Evolutionary conservation across 2,329 filamentous ascomycete genomes (phyloP).

Genomic region (Dothistroma septosporum): DNA sequence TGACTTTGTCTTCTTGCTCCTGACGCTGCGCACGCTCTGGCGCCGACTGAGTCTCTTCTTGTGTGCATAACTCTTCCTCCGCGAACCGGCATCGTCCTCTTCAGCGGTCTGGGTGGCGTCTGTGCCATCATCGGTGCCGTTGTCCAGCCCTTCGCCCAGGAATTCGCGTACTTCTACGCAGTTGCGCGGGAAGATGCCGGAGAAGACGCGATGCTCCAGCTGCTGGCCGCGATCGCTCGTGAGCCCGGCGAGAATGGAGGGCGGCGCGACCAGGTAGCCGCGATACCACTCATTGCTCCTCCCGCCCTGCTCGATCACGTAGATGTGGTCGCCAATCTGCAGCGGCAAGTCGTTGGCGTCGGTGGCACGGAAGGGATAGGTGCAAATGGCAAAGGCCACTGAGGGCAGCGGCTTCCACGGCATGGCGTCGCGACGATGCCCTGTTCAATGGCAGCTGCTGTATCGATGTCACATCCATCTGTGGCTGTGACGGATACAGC

Average conservation of each 20-base stretch:
- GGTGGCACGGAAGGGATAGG: slow-evolving; percentile 84
- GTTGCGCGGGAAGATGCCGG: slow-evolving; percentile 92
- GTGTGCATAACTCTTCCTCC: slow-evolving; percentile 30
- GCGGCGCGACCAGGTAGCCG: slow-evolving; percentile 90
- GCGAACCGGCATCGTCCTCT: slow-evolving; percentile 16
- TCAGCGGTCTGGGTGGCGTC: slow-evolving; percentile 43
- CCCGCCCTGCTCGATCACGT: slow-evolving; percentile 95
- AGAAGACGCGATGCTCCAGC: slow-evolving; percentile 92
- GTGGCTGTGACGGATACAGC: background rate
- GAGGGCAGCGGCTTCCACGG: slow-evolving; percentile 95
- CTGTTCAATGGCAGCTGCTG: background rate
- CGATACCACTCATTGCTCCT: slow-evolving; percentile 83
- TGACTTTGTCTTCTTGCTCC: slow-evolving; percentile 23
- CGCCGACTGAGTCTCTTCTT: slow-evolving; percentile 29
- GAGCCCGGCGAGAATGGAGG: slow-evolving; percentile 84
- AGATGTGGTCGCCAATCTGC: slow-evolving; percentile 96
- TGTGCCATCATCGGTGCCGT: slow-evolving; percentile 5
- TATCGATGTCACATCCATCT: background rate
- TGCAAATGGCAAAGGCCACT: slow-evolving; percentile 96
- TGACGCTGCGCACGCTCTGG: slow-evolving; percentile 25
- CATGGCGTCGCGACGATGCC: slow-evolving; percentile 51
- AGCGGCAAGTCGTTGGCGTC: slow-evolving; percentile 87
- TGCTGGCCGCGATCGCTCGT: slow-evolving; percentile 89
- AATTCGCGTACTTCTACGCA: slow-evolving; percentile 95
- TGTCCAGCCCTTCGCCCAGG: slow-evolving; percentile 58